Evolutionary conservation across 768 basidiomycete genomes (phyloP), one percentile per base, ranked within the genome.

Genomic region (Tulasnella sp.): DNA sequence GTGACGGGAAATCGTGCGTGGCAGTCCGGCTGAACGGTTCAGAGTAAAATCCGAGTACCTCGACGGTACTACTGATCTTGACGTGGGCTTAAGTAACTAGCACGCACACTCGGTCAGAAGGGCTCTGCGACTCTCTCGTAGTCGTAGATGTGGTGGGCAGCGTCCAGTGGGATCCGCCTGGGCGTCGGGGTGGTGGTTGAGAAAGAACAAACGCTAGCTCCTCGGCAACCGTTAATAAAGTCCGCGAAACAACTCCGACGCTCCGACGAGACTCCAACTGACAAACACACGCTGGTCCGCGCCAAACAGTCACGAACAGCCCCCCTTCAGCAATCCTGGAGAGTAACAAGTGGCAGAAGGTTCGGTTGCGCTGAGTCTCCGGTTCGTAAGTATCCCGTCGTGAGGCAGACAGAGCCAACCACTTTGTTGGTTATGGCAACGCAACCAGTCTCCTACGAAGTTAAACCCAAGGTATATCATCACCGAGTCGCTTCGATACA

Each of bases 1-100:
- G 48, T 31, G 48, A 40, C 76, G 16, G 76, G 54, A 46, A 48
- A 54, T 54, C 54, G 54, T 54, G 54, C 54, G 54, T 54, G 54
- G n/a, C n/a, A n/a, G 54, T 54, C n/a, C 54, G 54, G 54, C 54
- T 54, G 54, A n/a, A n/a, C 54, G n/a, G 54, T 54, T 54, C 54
- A 54, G 54, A 54, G 54, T 54, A 54, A n/a, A 54, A 54, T 54
- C 54, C 54, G 24, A 54, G 54, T 54, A n/a, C 54, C 24, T 54
- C 12, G n/a, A 54, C 54, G n/a, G 54, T n/a, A 54, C 24, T n/a
- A 54, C 54, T 54, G 11, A n/a, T 54, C 54, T 54, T 54, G 54
- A 54, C n/a, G 54, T n/a, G 54, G 54, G 54, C 54, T 54, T 54
- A 54, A 24, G n/a, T 54, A 54, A 22, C 54, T 54, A 54, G 54